Base-by-base conservation (phyloP, 371 early-diverging fungal genomes). In the Mortierella sp. region DNA sequence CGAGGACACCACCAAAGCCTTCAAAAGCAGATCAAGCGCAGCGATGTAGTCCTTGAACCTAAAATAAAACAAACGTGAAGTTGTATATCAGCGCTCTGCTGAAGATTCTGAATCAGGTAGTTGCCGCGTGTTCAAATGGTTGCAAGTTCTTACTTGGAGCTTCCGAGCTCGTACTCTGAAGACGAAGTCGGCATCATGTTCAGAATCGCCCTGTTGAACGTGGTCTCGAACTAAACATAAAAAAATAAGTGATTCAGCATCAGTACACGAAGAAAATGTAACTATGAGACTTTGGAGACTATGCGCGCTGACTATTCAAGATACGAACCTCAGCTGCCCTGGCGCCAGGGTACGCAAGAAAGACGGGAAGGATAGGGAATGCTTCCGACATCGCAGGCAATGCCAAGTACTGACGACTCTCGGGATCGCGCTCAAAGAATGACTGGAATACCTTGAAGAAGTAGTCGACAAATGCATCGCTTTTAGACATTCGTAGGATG, bases 21-120 rank as follows among this genome's bases (percentile, higher is more conserved):
- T 79, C 50, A 95, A 47, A 0, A 95, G 81, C 16, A 89, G 87
- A 48, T 93, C 91, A 45, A 95, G 86, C 0, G 89, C 88, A 14
- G 85, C 63, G 21, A 90, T 89, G 74, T 92, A 93, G 16, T 93
- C 91, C 44, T 87, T 90, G 55, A 91, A 92, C 34, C 94, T 93
- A 73, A 44, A 47, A 57, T n/a, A 16, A 26, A 24, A 52, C 13
- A 50, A 0, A 31, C 50, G 24, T 42, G 24, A 26, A 42, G 4
- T 16, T 28, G 16, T 57, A 3, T 26, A 3, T 26, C 26, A 58
- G 11, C 16, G 19, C 11, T n/a, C 28, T 7, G 28, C 14, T 48
- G 24, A n/a, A 42, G 24, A 24, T 81, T 16, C 14, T 31, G 42
- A 65, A 44, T 34, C 13, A 52, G 9, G 10, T 34, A 19, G 34